A percentile compares a stretch with the other conserved stretches of the same genome.
These are phyloP conservation scores for Mycena crocata DNA, from an alignment of 768 basidiomycete species.

Conservation along the genomic window DNA sequence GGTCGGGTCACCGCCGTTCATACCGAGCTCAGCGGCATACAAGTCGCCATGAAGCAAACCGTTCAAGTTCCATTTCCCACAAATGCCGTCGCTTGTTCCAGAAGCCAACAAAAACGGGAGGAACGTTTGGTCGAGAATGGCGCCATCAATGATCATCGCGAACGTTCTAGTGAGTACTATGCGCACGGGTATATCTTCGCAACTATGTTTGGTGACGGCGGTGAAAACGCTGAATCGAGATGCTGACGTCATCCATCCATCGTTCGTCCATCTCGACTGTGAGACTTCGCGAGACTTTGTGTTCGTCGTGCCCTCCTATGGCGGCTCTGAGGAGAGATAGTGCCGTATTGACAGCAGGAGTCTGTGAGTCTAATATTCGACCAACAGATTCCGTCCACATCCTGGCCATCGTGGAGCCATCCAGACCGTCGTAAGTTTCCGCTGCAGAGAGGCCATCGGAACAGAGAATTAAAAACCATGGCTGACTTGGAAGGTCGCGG, in stretches of 20 bases:
- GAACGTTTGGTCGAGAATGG: constrained; percentile 9
- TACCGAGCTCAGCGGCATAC: background rate
- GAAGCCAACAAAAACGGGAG: background rate
- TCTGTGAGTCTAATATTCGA: constrained; percentile 26
- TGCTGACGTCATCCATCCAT: constrained; percentile 61
- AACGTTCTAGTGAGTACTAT: constrained; percentile 58
- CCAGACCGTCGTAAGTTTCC: constrained; percentile 47
- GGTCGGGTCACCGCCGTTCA: background rate
- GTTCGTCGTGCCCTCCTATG: constrained; percentile 51
- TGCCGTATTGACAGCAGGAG: constrained; percentile 45
- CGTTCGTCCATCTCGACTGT: constrained; percentile 58
- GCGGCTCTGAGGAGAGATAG: constrained; percentile 54
- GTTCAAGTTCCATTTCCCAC: background rate
- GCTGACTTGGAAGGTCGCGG: constrained; percentile 41
- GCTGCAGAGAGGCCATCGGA: constrained; percentile 54
- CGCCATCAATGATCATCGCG: constrained; percentile 32
- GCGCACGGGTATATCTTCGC: background rate
- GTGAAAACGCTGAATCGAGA: constrained; percentile 57
- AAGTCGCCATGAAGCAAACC: background rate
- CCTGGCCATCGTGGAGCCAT: constrained; percentile 40
- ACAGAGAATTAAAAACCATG: constrained; percentile 54
- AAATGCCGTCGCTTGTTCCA: background rate
- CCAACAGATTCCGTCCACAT: constrained; percentile 48
- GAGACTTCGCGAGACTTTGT: constrained; percentile 51
- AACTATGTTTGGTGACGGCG: background rate